Evolutionary conservation across 768 basidiomycete species (phyloP), one percentile per base, ranked within the genome.

Genomic region (Hortiboletus campestris): DNA sequence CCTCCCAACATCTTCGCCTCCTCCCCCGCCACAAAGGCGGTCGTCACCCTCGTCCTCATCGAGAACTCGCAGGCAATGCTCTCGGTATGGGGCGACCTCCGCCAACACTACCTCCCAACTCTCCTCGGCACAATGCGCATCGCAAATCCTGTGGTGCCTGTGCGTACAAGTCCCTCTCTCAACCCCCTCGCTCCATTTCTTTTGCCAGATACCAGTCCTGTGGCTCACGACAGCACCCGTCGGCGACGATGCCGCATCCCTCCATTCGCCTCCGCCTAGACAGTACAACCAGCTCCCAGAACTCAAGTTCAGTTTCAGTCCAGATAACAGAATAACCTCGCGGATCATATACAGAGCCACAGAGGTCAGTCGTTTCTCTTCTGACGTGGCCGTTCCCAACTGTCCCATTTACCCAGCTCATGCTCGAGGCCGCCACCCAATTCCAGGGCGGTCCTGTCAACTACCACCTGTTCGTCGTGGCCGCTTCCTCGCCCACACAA

Each of bases 381-480:
- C 36, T 46, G 1, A 4, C 19, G 4, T 49, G 2, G 3, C 11
- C 44, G 1, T 7, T 3, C 10, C 2, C 19, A 35, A 13, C 44
- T 28, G 19, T 34, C 22, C n/a, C 12, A 16, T 35, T 22, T 28
- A 3, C 6, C 31, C 36, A 69, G 68, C 65, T 70, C 41, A 69
- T 69, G 63, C 51, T 64, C 50, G 67, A 70, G 49, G 61, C 65
- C 6, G 70, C 74, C 29, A 55, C 56, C 4, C 66, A 66, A 46
- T 71, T 67, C 52, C 67, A 57, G 59, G 72, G 50, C 53, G 67
- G 62, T 43, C 68, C 73, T 10, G 67, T 74, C 48, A 73, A 72
- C 42, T 73, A 77, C 5, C 83, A 86, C 64, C 73, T 85, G 29
- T 74, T 85, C 52, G 72, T 85, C 52, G 75, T 84, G 13, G 82